A percentile compares a stretch with the other conserved stretches of the same genome.
Evolutionary conservation across 371 early-diverging fungal genomes (phyloP).

Genomic region (Mortierella sp.): DNA sequence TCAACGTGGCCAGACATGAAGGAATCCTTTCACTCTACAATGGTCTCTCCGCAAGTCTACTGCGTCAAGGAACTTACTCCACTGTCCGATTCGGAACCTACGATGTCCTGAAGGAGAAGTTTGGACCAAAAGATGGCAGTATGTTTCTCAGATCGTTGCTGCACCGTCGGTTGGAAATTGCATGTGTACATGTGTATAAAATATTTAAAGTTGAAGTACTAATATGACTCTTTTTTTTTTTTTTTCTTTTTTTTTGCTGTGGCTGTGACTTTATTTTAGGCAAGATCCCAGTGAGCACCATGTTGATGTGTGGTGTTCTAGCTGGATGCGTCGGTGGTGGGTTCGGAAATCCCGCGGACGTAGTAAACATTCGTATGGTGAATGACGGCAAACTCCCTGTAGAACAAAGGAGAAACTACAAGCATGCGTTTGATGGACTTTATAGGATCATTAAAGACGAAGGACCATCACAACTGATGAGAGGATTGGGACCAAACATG

Average conservation of each 20-base stretch:
- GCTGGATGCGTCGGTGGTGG: slow-evolving; percentile 87
- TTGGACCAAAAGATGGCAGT: slow-evolving; percentile 65
- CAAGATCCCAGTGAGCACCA: slow-evolving; percentile 65
- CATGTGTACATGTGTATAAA: too few species aligned
- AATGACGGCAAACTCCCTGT: slow-evolving; percentile 82
- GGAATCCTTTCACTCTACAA: slow-evolving; percentile 72
- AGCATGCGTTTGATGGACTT: slow-evolving; percentile 83
- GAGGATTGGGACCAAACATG: slow-evolving; percentile 82
- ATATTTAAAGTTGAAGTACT: not conserved
- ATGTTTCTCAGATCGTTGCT: slow-evolving; percentile 31
- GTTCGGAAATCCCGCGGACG: slow-evolving; percentile 88
- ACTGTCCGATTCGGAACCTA: slow-evolving; percentile 85
- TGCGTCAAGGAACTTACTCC: slow-evolving; percentile 85
- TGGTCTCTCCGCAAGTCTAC: slow-evolving; percentile 79
- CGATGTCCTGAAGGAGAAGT: slow-evolving; percentile 70
- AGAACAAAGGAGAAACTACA: slow-evolving; percentile 77
- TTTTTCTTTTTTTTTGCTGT: slow-evolving; percentile 3
- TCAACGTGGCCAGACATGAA: slow-evolving; percentile 65
- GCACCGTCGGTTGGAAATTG: not conserved
- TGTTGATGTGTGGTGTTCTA: slow-evolving; percentile 71
- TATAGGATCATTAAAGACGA: slow-evolving; percentile 76
- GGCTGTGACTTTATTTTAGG: slow-evolving; percentile 35
- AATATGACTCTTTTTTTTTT: not conserved
- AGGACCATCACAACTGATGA: slow-evolving; percentile 72
- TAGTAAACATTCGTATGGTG: slow-evolving; percentile 88